Base-by-base conservation (phyloP, 2,329 filamentous ascomycete species). In the Xylaria arbuscula region DNA sequence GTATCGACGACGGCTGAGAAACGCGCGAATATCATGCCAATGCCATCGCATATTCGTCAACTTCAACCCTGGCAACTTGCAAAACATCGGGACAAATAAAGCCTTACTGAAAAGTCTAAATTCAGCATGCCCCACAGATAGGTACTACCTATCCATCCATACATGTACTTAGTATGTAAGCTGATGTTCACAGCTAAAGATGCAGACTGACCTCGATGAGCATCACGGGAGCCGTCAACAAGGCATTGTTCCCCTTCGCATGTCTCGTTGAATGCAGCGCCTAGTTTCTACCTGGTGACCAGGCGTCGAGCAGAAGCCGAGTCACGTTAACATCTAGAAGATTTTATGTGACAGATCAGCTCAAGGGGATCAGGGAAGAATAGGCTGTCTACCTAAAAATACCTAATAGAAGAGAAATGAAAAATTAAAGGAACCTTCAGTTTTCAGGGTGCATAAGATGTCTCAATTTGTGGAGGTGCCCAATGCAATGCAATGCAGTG, bases 391-490 rank as follows among this genome's bases (percentile, higher is more conserved):
- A 50, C 22, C 47, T 28, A 28, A 54, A 36, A 32, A 19, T 17
- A 54, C n/a, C 17, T 9, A 32, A 51, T 15, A 53, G 62, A 40
- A 40, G 13, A 10, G 36, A 40, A 40, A 3, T 40, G 36, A 40
- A 40, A 40, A 40, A 40, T 40, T 10, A 40, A 40, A 57, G 53
- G 32, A 54, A n/a, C n/a, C n/a, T n/a, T n/a, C n/a, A 64, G 38
- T 61, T 67, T 64, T 64, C 66, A 67, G 66, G 65, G 50, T 64
- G 66, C 66, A 64, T 60, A 62, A 63, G 38, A 34, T 60, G 65
- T 67, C 65, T 67, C 54, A 63, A 24, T 42, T 50, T 32, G 62
- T 51, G 42, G 54, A 42, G 53, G 28, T 58, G 60, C 32, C 24
- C 45, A 45, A 66, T 66, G 63, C 40, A 66, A 66, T 66, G 57